Evolutionary conservation across 306 rosid genomes (phyloP).

Genomic region (Cucumis cinereus): DNA sequence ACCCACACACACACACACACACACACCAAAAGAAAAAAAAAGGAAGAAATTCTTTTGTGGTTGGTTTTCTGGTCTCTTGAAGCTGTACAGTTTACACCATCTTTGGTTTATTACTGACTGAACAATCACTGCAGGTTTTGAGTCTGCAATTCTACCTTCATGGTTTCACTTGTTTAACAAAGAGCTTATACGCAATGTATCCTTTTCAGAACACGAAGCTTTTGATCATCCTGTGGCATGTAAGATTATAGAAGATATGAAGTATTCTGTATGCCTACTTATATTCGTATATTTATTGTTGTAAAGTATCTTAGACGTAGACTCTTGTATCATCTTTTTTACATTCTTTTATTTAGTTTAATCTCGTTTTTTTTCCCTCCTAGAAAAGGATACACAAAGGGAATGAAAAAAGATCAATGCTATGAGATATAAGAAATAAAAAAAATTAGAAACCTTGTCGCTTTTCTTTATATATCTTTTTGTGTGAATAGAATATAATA

Average conservation of each 20-base stretch:
- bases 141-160: conserved; percentile 46
- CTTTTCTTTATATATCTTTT: background rate
- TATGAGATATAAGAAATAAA: too few species aligned
- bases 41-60: background rate
- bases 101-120: background rate
- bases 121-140: conserved; percentile 42
- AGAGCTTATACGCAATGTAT: conserved; percentile 56
- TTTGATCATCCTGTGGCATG: conserved; percentile 99
- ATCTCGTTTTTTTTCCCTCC: background rate
- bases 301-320: background rate
- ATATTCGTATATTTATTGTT: background rate
- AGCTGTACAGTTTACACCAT: background rate
- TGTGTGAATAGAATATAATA: background rate
- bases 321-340: background rate
- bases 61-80: background rate
- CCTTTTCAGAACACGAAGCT: conserved; percentile 97
- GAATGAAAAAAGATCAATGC: too few species aligned
- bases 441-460: too few species aligned
- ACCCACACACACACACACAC: too few species aligned
- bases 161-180: conserved; percentile 87
- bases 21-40: too few species aligned
- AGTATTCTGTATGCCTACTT: background rate
- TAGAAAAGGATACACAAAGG: too few species aligned
- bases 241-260: conserved; percentile 21
- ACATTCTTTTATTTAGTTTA: background rate